Base-by-base conservation (phyloP, 257 asterid genomes). In the Verbena officinalis region DNA sequence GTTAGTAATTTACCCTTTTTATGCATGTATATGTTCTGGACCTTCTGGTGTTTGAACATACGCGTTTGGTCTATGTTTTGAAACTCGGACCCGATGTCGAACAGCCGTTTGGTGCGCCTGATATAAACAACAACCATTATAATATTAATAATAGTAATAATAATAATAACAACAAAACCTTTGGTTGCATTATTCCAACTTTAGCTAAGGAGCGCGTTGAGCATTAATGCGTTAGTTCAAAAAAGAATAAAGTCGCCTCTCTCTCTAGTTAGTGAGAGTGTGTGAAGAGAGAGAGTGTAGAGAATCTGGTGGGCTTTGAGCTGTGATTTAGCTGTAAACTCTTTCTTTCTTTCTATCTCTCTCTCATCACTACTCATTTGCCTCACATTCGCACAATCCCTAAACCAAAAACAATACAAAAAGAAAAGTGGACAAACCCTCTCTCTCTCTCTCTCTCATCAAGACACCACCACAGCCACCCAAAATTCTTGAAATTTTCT, bases 291-390 rank as follows among this genome's bases (percentile, higher is more conserved):
- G 78, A 73, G 72, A 78, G 78, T 45, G 51, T 38, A 73, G 69
- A 73, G 62, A 77, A 43, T 71, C 72, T 80, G 79, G 90, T 86
- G 88, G 87, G 81, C 80, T 77, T 84, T 81, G 96, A 89, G 96
- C 96, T 89, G 96, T 89, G 90, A 72, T 76, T 72, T 86, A 86
- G 97, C 95, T 90, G 95, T 78, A 87, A 52, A 15, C n/a, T 38
- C 52, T 58, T 67, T 63, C 38, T 38, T 8, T 38, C 19, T 46
- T 4, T 53, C 44, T 34, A 46, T 52, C 12, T 69, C 77, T 75
- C 74, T 39, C 36, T 31, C 48, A 61, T 30, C 39, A 52, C 51
- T 57, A n/a, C n/a, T n/a, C n/a, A n/a, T n/a, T n/a, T n/a, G n/a
- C 59, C 61, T 51, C 80, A 53, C 65, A 65, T 65, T 62, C 77